phyloP scores from a whole-genome alignment of 1,139 yeast species.

The Debaryomyces fabryi region DNA sequence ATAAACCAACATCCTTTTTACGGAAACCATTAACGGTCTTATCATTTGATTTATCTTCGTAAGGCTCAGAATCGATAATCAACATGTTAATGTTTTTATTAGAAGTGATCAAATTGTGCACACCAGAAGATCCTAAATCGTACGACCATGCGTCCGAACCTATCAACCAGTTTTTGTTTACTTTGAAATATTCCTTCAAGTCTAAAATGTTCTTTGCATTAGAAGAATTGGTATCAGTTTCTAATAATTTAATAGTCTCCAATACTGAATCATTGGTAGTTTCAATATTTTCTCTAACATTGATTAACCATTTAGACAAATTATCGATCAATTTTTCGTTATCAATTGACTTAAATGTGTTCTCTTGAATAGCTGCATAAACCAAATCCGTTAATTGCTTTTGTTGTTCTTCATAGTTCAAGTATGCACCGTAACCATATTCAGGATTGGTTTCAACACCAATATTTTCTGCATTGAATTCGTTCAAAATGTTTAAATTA shows the following conservation, averaged over 20 bases:
- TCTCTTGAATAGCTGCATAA: slow-evolving; percentile 51
- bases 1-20: slow-evolving; percentile 91
- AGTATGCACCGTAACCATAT: slow-evolving; percentile 80
- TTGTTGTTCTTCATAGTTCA: slow-evolving; percentile 58
- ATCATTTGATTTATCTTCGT: slow-evolving; percentile 38
- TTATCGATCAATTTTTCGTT: slow-evolving; percentile 55
- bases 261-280: slow-evolving; percentile 29
- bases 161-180: slow-evolving; percentile 74
- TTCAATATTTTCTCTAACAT: slow-evolving; percentile 32
- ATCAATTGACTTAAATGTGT: slow-evolving; percentile 48
- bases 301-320: slow-evolving; percentile 71
- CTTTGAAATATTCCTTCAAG: slow-evolving; percentile 45
- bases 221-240: slow-evolving; percentile 40
- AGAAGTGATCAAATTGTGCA: slow-evolving; percentile 79
- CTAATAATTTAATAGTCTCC: slow-evolving; percentile 45
- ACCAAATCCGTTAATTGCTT: slow-evolving; percentile 50
- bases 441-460: slow-evolving; percentile 68
- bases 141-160: slow-evolving; percentile 97
- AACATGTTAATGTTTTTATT: slow-evolving; percentile 81
- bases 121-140: slow-evolving; percentile 90
- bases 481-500: slow-evolving; percentile 62
- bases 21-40: slow-evolving; percentile 46
- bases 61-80: slow-evolving; percentile 91
- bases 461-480: slow-evolving; percentile 38
- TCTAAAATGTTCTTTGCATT: slow-evolving; percentile 48